Base-by-base conservation (phyloP, 257 asterid species). In the Salvia hispanica region DNA sequence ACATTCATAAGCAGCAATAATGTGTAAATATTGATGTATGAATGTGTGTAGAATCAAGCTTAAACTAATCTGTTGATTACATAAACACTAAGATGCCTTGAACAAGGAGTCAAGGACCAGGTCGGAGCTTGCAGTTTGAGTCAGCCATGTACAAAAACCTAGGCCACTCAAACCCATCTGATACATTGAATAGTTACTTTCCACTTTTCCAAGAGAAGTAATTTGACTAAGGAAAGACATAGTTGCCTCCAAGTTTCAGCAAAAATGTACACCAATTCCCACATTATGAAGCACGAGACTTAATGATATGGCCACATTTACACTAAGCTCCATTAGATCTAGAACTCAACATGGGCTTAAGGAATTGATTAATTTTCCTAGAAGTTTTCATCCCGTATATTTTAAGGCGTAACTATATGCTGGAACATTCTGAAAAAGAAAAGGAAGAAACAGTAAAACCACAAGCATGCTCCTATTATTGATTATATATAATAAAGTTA, bases 101-200 rank as follows among this genome's bases (percentile, higher is more conserved):
- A 34, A 42, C 3, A 5, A 36, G 39, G 46, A 48, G 21, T 31
- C 3, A 5, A 36, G 39, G 46, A 48, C 45, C 58, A 64, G 69
- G 67, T 31, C 58, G 40, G 16, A 67, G 68, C 63, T 57, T 54
- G 79, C 36, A 55, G 33, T 68, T 46, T 39, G 55, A 60, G 42
- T 59, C 18, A 53, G 42, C 34, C 9, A 11, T 62, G 57, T 28
- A 64, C 31, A 54, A 25, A 53, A 61, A 25, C 31, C 72, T 50
- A 58, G 52, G 15, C 39, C 55, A 21, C 45, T 28, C 62, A 53
- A 68, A 48, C 54, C 33, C 51, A 67, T 43, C 18, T 7, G 25
- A 74, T 59, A 57, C 72, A 64, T 37, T 31, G 16, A 64, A 46
- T 4, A 44, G 62, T 52, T 37, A 36, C 59, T 60, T 67, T 43